These are phyloP conservation scores for Rubia tinctorum DNA, from an alignment of 305 asterid genomes.

Conservation along the genomic window DNA sequence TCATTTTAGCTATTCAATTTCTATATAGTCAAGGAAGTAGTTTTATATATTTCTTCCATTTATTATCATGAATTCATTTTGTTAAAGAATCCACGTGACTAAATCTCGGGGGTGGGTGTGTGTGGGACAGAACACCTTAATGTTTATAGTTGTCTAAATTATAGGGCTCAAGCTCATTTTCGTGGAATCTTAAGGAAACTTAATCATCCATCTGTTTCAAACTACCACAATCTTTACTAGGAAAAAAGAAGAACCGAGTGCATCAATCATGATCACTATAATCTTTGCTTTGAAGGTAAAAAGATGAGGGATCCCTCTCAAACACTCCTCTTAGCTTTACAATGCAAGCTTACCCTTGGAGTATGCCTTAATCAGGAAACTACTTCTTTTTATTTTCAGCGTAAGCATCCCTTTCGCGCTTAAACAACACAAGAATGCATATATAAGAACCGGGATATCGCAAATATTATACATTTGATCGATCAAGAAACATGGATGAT, in stretches of 20 bases:
- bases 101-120: too few species aligned
- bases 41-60: too few species aligned
- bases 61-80: too few species aligned
- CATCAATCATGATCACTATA: background rate
- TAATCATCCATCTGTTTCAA: too few species aligned
- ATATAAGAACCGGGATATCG: background rate
- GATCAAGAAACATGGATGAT: slow-evolving; percentile 1
- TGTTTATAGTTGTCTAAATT: background rate
- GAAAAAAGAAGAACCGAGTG: slow-evolving; percentile 5
- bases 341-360: slow-evolving; percentile 11
- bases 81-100: too few species aligned
- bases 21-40: too few species aligned
- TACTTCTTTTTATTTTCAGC: background rate
- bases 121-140: too few species aligned
- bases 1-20: too few species aligned
- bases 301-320: slow-evolving; percentile 24
- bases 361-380: background rate
- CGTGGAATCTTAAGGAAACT: background rate
- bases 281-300: slow-evolving; percentile 72
- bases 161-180: background rate
- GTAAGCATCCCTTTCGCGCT: background rate
- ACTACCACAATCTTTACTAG: too few species aligned
- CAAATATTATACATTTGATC: background rate
- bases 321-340: slow-evolving; percentile 33
- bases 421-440: background rate